Conservation (phyloP, 2,329 filamentous ascomycete genomes). For the Cladophialophora bantiana region DNA sequence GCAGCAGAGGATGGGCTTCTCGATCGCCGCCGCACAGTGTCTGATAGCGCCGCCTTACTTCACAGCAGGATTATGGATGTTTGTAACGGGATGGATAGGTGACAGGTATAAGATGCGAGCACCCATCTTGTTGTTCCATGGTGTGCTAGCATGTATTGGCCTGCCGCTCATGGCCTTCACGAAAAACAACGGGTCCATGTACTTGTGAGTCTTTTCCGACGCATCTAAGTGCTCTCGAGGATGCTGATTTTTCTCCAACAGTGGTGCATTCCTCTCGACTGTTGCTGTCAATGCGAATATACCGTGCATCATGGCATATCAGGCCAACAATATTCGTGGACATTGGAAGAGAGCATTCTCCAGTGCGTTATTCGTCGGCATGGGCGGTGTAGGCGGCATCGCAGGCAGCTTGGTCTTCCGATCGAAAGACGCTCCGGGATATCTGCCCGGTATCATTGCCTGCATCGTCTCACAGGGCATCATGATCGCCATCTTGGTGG, state of each 20-base stretch:
- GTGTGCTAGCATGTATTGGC: conserved; percentile 69
- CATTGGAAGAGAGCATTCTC: conserved; percentile 87
- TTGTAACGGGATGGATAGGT: conserved; percentile 65
- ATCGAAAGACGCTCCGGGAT: conserved; percentile 46
- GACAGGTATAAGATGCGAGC: conserved; percentile 73
- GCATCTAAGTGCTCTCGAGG: conserved; percentile 55
- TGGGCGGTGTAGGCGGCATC: conserved; percentile 76
- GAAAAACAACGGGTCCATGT: conserved; percentile 58
- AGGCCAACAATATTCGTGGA: conserved; percentile 85
- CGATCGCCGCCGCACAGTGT: conserved; percentile 69
- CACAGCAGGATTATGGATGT: conserved; percentile 64
- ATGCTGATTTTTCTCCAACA: too few species aligned
- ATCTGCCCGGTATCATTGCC: conserved; percentile 47
- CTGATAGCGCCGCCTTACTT: conserved; percentile 74
- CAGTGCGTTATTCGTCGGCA: conserved; percentile 65
- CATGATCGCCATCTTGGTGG: conserved; percentile 59
- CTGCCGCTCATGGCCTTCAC: conserved; percentile 53
- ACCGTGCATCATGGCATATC: conserved; percentile 75
- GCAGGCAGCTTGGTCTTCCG: conserved; percentile 75
- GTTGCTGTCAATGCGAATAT: conserved; percentile 79
- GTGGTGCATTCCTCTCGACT: conserved; percentile 73
- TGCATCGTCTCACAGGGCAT: conserved; percentile 59
- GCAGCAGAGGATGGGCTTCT: conserved; percentile 66
- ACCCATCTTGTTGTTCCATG: conserved; percentile 71
- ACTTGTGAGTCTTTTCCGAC: conserved; percentile 75